Conservation (phyloP, 2,329 filamentous ascomycete genomes). For the Cercospora sp. region DNA sequence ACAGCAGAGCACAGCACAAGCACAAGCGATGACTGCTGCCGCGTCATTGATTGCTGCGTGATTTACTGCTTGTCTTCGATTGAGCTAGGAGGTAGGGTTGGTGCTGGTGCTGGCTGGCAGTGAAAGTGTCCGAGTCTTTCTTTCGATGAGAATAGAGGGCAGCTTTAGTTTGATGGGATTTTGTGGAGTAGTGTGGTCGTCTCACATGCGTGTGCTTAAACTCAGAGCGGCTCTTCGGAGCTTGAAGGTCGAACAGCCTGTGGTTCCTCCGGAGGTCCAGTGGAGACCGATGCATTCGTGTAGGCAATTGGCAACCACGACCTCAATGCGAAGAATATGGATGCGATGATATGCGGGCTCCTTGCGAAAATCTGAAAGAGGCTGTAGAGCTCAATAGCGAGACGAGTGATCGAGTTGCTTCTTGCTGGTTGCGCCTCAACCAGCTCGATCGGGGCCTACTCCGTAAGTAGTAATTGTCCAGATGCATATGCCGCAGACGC, state of each 20-base stretch:
- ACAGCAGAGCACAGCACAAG: neutral
- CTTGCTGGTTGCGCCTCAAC: neutral
- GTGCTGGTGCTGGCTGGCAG: neutral
- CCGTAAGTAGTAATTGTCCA: neutral
- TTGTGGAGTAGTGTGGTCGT: neutral
- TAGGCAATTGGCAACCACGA: neutral
- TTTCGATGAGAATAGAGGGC: slow-evolving; percentile 11
- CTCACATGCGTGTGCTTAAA: slow-evolving; percentile 4
- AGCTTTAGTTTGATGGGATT: slow-evolving; percentile 3
- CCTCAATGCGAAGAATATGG: neutral
- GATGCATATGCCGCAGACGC: neutral
- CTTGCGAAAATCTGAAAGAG: neutral
- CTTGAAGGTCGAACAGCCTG: neutral
- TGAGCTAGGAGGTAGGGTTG: neutral
- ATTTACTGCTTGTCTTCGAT: neutral
- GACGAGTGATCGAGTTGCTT: neutral
- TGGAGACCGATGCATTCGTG: neutral
- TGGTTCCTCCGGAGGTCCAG: neutral
- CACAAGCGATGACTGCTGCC: neutral
- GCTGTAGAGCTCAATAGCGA: neutral
- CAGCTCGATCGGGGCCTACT: neutral
- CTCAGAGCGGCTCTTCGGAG: neutral
- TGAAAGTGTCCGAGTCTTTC: slow-evolving; percentile 6
- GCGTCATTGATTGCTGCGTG: neutral
- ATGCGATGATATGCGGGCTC: neutral